Evolutionary conservation across 2,329 filamentous ascomycete genomes (phyloP).

Genomic region (Cercospora berteroae): DNA sequence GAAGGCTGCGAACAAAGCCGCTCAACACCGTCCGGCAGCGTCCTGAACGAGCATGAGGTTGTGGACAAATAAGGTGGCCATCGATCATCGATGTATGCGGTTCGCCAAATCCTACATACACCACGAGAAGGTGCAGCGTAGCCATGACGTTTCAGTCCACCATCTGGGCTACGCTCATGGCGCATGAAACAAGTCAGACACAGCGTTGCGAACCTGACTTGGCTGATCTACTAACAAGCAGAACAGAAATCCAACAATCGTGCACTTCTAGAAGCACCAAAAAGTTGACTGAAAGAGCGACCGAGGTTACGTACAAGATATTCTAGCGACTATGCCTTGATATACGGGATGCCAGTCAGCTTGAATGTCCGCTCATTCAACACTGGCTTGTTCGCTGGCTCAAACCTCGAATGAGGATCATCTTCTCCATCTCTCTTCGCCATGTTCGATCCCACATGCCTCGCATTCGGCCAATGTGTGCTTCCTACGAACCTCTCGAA

Average conservation of each 20-base stretch:
- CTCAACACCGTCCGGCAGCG: neutral
- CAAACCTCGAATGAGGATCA: constrained; percentile 39
- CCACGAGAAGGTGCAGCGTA: too few relatives aligned
- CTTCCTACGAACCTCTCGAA: constrained; percentile 36
- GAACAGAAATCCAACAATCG: neutral
- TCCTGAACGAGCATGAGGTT: neutral
- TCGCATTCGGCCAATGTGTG: constrained; percentile 40
- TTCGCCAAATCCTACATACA: too few relatives aligned
- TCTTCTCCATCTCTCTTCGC: constrained; percentile 36
- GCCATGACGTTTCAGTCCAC: too few relatives aligned
- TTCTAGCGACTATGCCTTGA: constrained; percentile 23
- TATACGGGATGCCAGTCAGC: constrained; percentile 52
- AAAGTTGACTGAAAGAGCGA: neutral
- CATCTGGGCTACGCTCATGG: too few relatives aligned
- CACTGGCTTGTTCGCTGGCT: constrained; percentile 43
- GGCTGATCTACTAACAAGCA: neutral
- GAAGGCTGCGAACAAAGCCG: neutral
- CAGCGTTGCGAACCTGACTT: neutral
- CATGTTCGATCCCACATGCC: constrained; percentile 36
- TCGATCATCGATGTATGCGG: neutral
- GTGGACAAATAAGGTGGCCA: too few relatives aligned
- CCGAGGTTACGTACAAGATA: neutral
- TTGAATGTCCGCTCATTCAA: constrained; percentile 46
- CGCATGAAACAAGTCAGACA: too few relatives aligned
- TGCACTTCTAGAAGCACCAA: neutral